Evolutionary conservation across 225 moss, liverwort and hornwort genomes (phyloP), one percentile per base, ranked within the genome.

Genomic region (Pseudisothecium myosuroides): DNA sequence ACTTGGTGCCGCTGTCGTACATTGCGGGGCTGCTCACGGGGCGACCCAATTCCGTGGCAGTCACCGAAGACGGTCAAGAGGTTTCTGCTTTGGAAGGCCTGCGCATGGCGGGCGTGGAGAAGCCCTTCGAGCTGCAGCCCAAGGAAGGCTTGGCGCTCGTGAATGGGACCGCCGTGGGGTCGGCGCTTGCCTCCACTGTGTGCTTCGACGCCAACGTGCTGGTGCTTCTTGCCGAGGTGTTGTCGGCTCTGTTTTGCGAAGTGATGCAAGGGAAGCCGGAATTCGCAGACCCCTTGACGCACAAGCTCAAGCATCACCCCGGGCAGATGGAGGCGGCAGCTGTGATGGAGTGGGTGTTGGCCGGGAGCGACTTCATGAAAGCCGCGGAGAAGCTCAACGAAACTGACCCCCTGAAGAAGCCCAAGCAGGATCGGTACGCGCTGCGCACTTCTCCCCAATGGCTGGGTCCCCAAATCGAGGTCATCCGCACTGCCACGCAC

Each of bases 1-100:
- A 95, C 58, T 59, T 93, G 28, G 90, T 93, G 31, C 91, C 91
- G 47, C 9, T 86, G 65, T 63, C 52, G 10, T 86, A 86, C 41
- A 86, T 86, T 17, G 86, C 86, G 28, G 86, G 78, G 54, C 3
- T 86, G 39, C 78, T 86, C n/a, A 86, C 86, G 6, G 61, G 73
- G 6, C 43, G 43, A 72, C 7, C 72, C 3, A 72, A 68, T n/a
- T 68, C 68, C 23, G 10, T 68, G 11, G 68, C 68, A n/a, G n/a
- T 68, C 68, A 68, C 68, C n/a, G 7, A 68, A 43, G 72, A 72
- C 3, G 72, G 72, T 6, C 1, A 43, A 5, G 72, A 72, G 72
- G 28, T 72, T 16, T 41, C 26, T 17, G 72, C 72, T 8, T 1
- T 17, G 17, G 72, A 72, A 72, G 72, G 72, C 39, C 17, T 72